Evolutionary conservation across 2,329 filamentous ascomycete species (phyloP), one percentile per base, ranked within the genome.

Genomic region (Raffaelea deltoideospora): DNA sequence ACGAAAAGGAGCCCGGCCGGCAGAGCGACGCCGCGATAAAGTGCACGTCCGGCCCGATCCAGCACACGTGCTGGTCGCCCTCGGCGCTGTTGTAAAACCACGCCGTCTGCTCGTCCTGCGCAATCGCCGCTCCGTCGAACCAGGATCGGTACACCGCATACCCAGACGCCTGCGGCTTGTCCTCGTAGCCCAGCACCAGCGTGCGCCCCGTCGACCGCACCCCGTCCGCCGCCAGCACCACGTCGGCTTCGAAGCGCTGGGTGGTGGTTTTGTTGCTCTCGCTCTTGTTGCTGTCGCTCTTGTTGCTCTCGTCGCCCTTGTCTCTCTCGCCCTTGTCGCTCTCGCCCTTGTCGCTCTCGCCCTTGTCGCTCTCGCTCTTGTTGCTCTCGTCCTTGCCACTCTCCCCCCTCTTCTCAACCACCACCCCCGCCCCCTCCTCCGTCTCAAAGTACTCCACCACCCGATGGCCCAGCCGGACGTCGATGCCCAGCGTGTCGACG

Each of bases 1-100:
- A 71, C 37, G 57, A 64, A 43, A 71, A 63, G 41, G 69, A 65
- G 26, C 58, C 56, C 48, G 71, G 69, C 7, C 18, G 15, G 47
- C 69, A 68, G 39, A 71, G 60, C 1, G 63, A 61, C 3, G 65
- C 66, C 7, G 61, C 63, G 26, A 71, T 59, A 45, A 67, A 66
- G 43, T 67, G 64, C 3, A 67, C 59, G 39, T 71, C 65, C 11
- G 61, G 59, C 3, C 65, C 67, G 20, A 71, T 55, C 67, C 66
- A 72, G 29, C 57, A 62, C 5, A 61, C 57, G 46, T 70, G 66
- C 18, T 62, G 59, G 42, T 72, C 67, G 22, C 63, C 63, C 22
- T 64, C 52, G 7, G 43, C 41, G 31, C 33, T 34, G 37, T 40
- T 35, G 36, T 27, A 42, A 30, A 46, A 43, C 18, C 41, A 44